Evolutionary conservation across 129 eudicot species (phyloP).

Genomic region (Centella asiatica): DNA sequence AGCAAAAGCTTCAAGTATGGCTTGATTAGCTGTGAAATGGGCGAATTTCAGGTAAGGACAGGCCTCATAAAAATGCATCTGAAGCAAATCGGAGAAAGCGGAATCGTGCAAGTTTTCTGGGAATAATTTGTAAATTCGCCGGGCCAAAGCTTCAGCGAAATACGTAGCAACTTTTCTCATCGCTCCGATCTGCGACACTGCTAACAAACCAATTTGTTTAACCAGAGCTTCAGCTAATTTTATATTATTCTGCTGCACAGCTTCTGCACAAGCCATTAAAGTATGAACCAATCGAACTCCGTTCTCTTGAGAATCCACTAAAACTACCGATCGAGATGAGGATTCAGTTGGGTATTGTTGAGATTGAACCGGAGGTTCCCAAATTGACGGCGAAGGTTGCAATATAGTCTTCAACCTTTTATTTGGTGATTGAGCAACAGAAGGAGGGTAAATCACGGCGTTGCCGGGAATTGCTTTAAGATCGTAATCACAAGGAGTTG

Average conservation of each 20-base stretch:
- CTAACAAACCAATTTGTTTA: constrained; percentile 51
- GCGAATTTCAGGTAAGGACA: constrained; percentile 7
- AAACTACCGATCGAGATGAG: constrained; percentile 25
- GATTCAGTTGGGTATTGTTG: constrained; percentile 15
- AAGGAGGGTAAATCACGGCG: constrained; percentile 49
- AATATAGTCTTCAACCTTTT: constrained; percentile 31
- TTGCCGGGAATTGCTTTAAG: constrained; percentile 50
- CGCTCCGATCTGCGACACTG: constrained; percentile 67
- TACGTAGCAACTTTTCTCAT: constrained; percentile 74
- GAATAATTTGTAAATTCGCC: constrained; percentile 28
- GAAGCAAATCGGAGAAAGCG: background rate
- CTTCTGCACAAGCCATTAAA: constrained; percentile 80
- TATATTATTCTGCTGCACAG: constrained; percentile 43
- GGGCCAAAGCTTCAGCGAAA: constrained; percentile 71
- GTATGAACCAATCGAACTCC: constrained; percentile 69
- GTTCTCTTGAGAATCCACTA: constrained; percentile 67
- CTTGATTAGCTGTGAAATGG: constrained; percentile 7
- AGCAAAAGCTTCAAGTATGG: background rate
- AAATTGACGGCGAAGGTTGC: constrained; percentile 11
- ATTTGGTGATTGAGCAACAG: background rate
- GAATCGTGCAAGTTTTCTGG: background rate
- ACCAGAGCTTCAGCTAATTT: constrained; percentile 56
- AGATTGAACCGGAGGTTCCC: constrained; percentile 1
- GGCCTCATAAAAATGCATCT: constrained; percentile 11
- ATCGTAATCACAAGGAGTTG: constrained; percentile 34